These are phyloP conservation scores for Arthrocladium fulminans DNA, from an alignment of 2,329 filamentous ascomycete species.

Conservation along the genomic window DNA sequence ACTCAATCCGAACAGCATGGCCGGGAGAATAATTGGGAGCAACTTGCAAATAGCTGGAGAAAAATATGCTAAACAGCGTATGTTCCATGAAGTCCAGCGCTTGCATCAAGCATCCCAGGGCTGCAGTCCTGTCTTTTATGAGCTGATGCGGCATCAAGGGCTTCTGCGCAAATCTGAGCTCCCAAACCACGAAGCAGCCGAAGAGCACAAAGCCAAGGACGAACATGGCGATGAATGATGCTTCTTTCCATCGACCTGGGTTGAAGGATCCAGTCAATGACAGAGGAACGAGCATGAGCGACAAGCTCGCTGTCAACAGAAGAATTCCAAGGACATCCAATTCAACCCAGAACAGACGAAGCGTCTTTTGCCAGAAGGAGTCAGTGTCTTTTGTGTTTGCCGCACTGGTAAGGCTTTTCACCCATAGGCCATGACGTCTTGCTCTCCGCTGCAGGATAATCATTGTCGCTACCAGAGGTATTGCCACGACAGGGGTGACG, in stretches of 20 bases:
- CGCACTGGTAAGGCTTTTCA: too few relatives aligned
- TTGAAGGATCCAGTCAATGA: constrained; percentile 41
- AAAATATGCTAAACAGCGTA: constrained; percentile 30
- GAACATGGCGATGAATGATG: constrained; percentile 43
- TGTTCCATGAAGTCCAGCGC: constrained; percentile 31
- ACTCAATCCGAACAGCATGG: constrained; percentile 17
- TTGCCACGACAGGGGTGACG: constrained; percentile 46
- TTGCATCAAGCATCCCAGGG: constrained; percentile 31
- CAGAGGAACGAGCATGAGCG: constrained; percentile 48
- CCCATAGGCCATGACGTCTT: constrained; percentile 34
- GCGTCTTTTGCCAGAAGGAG: constrained; percentile 19
- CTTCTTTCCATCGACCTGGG: constrained; percentile 40
- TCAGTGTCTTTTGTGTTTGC: neutral
- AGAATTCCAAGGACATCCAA: constrained; percentile 46
- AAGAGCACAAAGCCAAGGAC: constrained; percentile 41
- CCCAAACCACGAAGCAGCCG: constrained; percentile 47
- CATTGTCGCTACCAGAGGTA: constrained; percentile 47
- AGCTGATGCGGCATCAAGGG: constrained; percentile 32
- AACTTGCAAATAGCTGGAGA: constrained; percentile 35
- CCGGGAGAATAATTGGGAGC: constrained; percentile 30
- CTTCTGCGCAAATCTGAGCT: constrained; percentile 30
- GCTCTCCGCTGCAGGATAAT: constrained; percentile 45
- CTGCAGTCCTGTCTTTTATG: constrained; percentile 31
- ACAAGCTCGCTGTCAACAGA: constrained; percentile 42
- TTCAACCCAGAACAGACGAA: constrained; percentile 43